Evolutionary conservation across 164 flowering plant species (phyloP), one percentile per base, ranked within the genome.

Genomic region (Vitis amurensis): DNA sequence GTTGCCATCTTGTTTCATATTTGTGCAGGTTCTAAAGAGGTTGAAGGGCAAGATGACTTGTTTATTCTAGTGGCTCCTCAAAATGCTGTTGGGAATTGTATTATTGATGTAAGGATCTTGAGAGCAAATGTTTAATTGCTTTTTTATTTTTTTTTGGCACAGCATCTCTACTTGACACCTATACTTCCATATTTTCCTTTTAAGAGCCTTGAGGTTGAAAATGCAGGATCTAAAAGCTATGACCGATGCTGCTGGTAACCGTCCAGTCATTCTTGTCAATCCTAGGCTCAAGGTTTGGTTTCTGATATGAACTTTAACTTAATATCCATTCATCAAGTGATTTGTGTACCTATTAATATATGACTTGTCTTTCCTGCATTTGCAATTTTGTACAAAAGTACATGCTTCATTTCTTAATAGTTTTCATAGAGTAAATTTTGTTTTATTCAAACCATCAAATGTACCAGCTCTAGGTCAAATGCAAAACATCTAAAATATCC

Each of bases 1-100:
- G 47, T 14, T 55, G 55, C 53, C 44, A 23, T 8, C 50, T 68
- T 47, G 11, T 12, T 63, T 13, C 55, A 48, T 29, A 10, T 23
- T 59, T 63, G 75, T 78, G 66, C 79, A 94, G 99, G 99, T 83
- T 87, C 81, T 68, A 81, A 81, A 63, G 96, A 92, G 73, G 99
- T 92, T 71, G 87, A 81, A 37, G 93, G 91, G 73, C 82, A 88
- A 65, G 98, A 95, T 84, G 99, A 92, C 77, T 78, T 93, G 72
- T 92, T 84, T 69, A 86, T 94, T 64, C 72, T 95, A 63, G 94
- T 95, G 65, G 97, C 98, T 82, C 98, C 99, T 64, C 99, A 95
- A 83, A 94, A 95, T 87, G 97, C 97, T 73, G 92, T 92, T 13
- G 98, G 98, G 55, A 95, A 95, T 71, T 95, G 99, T 76, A 95